Percentiles rank a stretch among this genome's conserved stretches.
phyloP scores from a whole-genome alignment of 768 basidiomycete genomes.

The Suillus lakei region DNA sequence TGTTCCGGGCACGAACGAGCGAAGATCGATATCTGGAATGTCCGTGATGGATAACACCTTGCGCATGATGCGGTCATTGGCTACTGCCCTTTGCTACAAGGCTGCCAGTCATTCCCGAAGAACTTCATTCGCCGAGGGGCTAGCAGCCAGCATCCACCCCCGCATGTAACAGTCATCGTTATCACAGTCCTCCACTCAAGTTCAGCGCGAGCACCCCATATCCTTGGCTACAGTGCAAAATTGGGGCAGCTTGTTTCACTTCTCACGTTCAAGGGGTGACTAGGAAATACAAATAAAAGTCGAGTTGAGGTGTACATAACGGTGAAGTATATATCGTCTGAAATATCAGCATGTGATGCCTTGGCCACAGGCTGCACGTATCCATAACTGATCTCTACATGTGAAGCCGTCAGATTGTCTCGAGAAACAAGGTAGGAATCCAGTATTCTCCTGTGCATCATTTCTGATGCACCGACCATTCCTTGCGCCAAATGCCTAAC shows the following conservation, averaged over 20 bases:
- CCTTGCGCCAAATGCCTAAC: background rate
- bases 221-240: background rate
- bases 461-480: too few relatives aligned
- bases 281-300: background rate
- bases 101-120: background rate
- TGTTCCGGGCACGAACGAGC: background rate
- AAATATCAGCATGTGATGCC: background rate
- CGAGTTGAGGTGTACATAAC: background rate
- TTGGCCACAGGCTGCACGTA: background rate
- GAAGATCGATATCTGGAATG: too few relatives aligned
- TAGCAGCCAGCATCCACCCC: slow-evolving; percentile 2
- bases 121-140: background rate
- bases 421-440: background rate
- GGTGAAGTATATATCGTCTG: background rate
- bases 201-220: background rate
- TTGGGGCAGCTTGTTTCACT: background rate
- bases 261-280: background rate
- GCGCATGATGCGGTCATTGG: background rate
- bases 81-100: too few relatives aligned
- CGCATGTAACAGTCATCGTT: background rate
- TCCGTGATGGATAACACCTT: background rate
- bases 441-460: background rate
- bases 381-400: background rate
- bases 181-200: background rate
- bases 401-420: background rate